These are phyloP conservation scores for Bocquillonia castaneifolia DNA, from an alignment of 441 rosid species.

Conservation along the genomic window DNA sequence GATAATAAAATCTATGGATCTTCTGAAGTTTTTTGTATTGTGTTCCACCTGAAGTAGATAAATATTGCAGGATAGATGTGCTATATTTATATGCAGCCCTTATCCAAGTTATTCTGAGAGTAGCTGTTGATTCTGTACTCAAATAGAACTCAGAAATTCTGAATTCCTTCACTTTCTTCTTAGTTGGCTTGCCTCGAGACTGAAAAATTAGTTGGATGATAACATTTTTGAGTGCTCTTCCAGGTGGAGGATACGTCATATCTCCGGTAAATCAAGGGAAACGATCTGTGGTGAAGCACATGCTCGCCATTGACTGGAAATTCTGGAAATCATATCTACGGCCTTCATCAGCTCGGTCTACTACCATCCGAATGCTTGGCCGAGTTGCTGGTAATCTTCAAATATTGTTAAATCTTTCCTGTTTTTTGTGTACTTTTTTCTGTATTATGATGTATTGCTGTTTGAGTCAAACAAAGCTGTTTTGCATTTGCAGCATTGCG, in stretches of 20 bases:
- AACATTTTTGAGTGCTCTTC: slow-evolving; percentile 28
- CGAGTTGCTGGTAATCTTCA: slow-evolving; percentile 74
- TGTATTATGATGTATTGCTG: not conserved
- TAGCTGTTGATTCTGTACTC: not conserved
- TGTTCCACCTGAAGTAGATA: slow-evolving; percentile 1
- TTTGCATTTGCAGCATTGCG: slow-evolving; percentile 57
- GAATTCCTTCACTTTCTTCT: not conserved
- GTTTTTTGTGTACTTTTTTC: not conserved
- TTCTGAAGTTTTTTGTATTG: slow-evolving; percentile 12
- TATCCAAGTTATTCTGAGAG: not conserved
- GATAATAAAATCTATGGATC: slow-evolving; percentile 13
- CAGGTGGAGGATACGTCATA: slow-evolving; percentile 95
- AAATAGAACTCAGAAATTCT: not conserved
- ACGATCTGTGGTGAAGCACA: slow-evolving; percentile 82
- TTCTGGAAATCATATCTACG: slow-evolving; percentile 73
- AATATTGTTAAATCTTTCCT: slow-evolving; percentile 20
- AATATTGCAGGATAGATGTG: not conserved
- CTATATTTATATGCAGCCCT: not conserved
- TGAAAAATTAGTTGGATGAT: slow-evolving; percentile 5
- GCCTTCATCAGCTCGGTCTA: slow-evolving; percentile 67
- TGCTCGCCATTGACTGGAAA: slow-evolving; percentile 99
- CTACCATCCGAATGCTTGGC: slow-evolving; percentile 81
- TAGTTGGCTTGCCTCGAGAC: not conserved
- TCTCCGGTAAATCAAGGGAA: slow-evolving; percentile 67
- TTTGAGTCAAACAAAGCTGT: slow-evolving; percentile 6